Base-by-base conservation (phyloP, 495 filamentous ascomycete species). In the Daldinia concentrica region DNA sequence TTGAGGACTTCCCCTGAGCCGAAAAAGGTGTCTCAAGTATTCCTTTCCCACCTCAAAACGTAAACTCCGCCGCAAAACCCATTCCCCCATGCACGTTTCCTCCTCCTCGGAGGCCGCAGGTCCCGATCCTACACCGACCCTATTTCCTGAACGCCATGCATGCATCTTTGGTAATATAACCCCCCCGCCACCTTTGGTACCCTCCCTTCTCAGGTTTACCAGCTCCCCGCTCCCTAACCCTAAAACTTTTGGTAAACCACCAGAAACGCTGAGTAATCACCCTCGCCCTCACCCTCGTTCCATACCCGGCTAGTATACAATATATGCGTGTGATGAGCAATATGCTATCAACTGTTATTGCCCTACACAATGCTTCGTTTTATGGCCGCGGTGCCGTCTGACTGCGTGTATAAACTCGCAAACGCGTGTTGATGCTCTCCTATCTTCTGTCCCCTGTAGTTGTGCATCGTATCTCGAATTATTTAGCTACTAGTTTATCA, bases 121-220 rank as follows among this genome's bases (percentile, higher is more conserved):
- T 52, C 55, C 64, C 57, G 30, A 57, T 64, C 67, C 69, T 48
- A 54, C 54, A 67, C 69, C 56, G 66, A 69, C 45, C 66, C 60
- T 57, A 63, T 65, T 74, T 68, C 76, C 71, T 60, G 37, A 77
- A 77, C 76, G 76, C 76, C 76, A 51, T 71, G 71, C 74, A 76
- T 77, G 76, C 73, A 77, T 66, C 73, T 68, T 60, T 59, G 62
- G 52, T 62, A 65, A 62, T 68, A 62, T 68, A 69, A 73, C 66
- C 69, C 26, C 52, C 32, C 48, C 48, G 19, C 66, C 66, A 26
- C 66, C 71, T 51, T 19, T 73, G 51, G 34, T 43, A 39, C 36
- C 61, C 62, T 58, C 32, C 50, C 37, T 2, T 30, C 30, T 56
- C 8, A 19, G 27, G 45, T 15, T 61, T 67, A 32, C 58, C 60